These are phyloP conservation scores for Starmera pachycereana DNA, from an alignment of 805 yeast genomes.

Conservation along the genomic window DNA sequence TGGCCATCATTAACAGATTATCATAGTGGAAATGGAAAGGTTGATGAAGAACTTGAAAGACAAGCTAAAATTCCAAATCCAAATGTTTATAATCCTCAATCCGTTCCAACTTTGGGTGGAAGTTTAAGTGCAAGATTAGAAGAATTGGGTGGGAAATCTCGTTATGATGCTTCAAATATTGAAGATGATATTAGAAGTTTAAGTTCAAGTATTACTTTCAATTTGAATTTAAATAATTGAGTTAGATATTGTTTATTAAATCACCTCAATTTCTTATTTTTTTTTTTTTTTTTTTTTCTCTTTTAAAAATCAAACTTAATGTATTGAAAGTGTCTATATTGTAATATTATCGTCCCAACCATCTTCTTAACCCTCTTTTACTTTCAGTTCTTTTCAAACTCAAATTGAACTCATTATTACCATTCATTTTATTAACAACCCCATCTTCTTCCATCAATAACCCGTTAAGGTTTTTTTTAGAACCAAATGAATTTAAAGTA, in stretches of 20 bases:
- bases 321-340: too few species aligned
- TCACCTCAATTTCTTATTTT: too few species aligned
- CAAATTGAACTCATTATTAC: too few species aligned
- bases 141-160: constrained; percentile 14
- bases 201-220: constrained; percentile 5
- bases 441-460: too few species aligned
- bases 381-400: neutral
- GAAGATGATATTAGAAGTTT: constrained; percentile 13
- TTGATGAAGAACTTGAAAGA: constrained; percentile 1
- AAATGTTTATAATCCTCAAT: constrained; percentile 10
- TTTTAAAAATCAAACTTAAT: too few species aligned
- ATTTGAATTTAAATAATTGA: constrained; percentile 1
- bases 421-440: too few species aligned
- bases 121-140: constrained; percentile 26
- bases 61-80: neutral
- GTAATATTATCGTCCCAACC: constrained; percentile 2
- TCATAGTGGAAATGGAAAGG: constrained; percentile 3
- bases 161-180: constrained; percentile 10
- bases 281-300: too few species aligned
- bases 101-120: constrained; percentile 16
- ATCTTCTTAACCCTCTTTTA: constrained; percentile 2
- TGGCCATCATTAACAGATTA: constrained; percentile 18
- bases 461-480: neutral
- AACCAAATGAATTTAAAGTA: constrained; percentile 10
- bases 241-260: too few species aligned